Evolutionary conservation across 208 protist genomes (phyloP).

Genomic region (Blechomonas ayalai): DNA sequence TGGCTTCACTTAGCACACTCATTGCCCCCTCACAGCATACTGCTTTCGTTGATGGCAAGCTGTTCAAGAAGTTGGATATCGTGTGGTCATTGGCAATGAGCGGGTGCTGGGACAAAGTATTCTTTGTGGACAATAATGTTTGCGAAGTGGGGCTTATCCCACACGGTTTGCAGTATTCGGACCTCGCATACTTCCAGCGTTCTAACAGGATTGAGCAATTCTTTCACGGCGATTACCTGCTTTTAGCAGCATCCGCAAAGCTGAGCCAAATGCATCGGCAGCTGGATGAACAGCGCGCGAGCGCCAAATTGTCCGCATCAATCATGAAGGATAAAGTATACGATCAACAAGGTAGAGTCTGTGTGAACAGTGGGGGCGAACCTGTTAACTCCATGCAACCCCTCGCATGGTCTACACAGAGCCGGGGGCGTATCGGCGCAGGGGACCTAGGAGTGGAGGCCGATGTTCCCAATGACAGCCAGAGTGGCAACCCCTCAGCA

Average conservation of each 20-base stretch:
- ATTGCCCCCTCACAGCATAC: constrained; percentile 53
- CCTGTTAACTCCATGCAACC: not conserved
- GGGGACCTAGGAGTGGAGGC: too few relatives aligned
- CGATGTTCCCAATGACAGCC: too few relatives aligned
- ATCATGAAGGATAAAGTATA: not conserved
- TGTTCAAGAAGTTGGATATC: constrained; percentile 79
- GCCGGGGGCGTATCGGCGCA: too few relatives aligned
- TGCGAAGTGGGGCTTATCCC: constrained; percentile 65
- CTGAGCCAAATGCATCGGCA: constrained; percentile 32
- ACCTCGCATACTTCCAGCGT: constrained; percentile 36
- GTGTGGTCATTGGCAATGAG: constrained; percentile 70
- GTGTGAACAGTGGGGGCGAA: not conserved
- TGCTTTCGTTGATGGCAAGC: constrained; percentile 66
- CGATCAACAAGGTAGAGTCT: not conserved
- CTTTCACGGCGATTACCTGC: constrained; percentile 53
- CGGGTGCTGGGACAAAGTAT: constrained; percentile 70
- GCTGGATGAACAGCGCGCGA: too few relatives aligned
- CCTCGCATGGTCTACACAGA: too few relatives aligned
- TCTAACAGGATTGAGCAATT: constrained; percentile 30
- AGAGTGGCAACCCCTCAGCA: too few relatives aligned
- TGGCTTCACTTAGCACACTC: constrained; percentile 49
- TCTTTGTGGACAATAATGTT: constrained; percentile 86
- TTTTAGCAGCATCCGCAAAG: constrained; percentile 41
- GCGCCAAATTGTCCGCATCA: too few relatives aligned
- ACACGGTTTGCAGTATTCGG: constrained; percentile 44